Base-by-base conservation (phyloP, 805 yeast genomes). In the Myxozyma mucilagina region DNA sequence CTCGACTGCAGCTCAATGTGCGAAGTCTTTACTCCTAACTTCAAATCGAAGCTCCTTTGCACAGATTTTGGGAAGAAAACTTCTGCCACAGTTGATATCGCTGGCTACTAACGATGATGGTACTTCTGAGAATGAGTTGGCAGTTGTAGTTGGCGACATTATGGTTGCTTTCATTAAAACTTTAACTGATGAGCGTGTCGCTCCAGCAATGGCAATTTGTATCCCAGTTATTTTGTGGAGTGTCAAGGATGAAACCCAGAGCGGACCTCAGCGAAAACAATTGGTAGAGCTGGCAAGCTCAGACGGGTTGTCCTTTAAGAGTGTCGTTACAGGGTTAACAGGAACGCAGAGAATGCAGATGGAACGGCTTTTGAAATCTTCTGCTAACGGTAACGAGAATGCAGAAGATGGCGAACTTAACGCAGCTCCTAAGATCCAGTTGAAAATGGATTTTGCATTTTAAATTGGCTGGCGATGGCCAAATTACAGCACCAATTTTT, bases 1-100 rank as follows among this genome's bases (percentile, higher is more conserved):
- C 8, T 71, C 77, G 0, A 74, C 83, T 9, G 76, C 82, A 0
- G 76, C 85, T 11, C 91, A 86, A 64, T 86, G 94, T 14, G 76
- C 87, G 53, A 86, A 80, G 67, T 78, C 86, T 0, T 74, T 89
- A 47, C 76, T 87, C 44, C 69, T 74, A 8, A 77, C 76, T 44
- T 69, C 76, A 41, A 58, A 66, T 24, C 66, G 68, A 57, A 74
- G 39, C 1, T 64, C 68, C 3, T 71, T 77, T 4, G 75, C 80
- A 7, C 72, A 75, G 4, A 57, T 67, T 3, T 71, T 82, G 0
- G 74, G 85, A 42, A 78, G 78, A 57, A 73, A 73, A 14, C 69
- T 84, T 34, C 72, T 87, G 2, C 81, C 84, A 8, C 74, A 74
- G 39, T 68, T 84, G 14, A 73, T 84, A 0, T 62, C 74, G 0